These are phyloP conservation scores for Talaromyces islandicus DNA, from an alignment of 2,329 filamentous ascomycete species.

Conservation along the genomic window DNA sequence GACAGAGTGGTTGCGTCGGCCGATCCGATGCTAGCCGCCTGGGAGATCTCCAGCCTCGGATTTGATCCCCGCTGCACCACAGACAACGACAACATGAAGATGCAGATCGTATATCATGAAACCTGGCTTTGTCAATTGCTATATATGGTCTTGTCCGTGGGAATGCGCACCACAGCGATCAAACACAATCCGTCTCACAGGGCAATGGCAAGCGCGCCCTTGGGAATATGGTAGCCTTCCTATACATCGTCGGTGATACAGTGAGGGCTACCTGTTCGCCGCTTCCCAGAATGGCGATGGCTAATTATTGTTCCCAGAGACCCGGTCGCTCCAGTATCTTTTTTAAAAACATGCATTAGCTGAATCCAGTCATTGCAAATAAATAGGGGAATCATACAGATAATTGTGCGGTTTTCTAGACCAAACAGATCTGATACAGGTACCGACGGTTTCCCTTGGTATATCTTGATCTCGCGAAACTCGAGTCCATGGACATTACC, in stretches of 20 bases:
- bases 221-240: too few relatives aligned
- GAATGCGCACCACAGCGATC: too few relatives aligned
- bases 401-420: constrained; percentile 13
- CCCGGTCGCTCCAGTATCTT: constrained; percentile 21
- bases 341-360: neutral
- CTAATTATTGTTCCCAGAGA: constrained; percentile 17
- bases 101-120: neutral
- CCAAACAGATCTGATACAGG: constrained; percentile 12
- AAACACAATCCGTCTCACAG: too few relatives aligned
- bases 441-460: neutral
- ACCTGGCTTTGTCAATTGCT: too few relatives aligned
- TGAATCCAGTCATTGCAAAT: neutral
- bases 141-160: too few relatives aligned
- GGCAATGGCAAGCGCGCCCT: too few relatives aligned
- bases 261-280: too few relatives aligned
- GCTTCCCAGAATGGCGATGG: constrained; percentile 21
- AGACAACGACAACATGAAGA: neutral
- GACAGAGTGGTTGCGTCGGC: neutral
- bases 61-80: neutral
- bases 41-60: neutral
- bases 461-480: neutral
- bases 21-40: neutral
- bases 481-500: constrained; percentile 38
- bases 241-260: too few relatives aligned
- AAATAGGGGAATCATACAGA: constrained; percentile 4